Conservation (phyloP, 192 early-diverging fungal genomes). For the Dimargaris verticillata region DNA sequence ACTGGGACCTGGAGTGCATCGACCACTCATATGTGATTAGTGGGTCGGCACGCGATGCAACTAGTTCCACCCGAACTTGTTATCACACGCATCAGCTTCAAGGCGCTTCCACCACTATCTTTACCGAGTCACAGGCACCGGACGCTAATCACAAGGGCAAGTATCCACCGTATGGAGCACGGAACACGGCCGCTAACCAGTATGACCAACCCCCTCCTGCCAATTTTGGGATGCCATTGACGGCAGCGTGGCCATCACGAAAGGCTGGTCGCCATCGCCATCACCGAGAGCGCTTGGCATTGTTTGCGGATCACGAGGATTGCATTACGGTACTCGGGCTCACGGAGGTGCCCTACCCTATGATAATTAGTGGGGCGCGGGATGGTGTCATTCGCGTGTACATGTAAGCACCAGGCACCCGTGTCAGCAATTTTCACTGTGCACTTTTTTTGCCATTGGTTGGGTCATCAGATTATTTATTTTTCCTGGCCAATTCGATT, state of each 20-base stretch:
- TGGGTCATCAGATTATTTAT: too few relatives aligned
- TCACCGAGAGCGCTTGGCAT: background rate
- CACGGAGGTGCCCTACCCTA: slow-evolving; percentile 9
- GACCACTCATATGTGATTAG: slow-evolving; percentile 61
- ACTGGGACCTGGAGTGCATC: slow-evolving; percentile 52
- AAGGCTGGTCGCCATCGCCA: background rate
- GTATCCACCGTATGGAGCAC: background rate
- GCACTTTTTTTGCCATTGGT: too few relatives aligned
- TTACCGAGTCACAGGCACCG: background rate
- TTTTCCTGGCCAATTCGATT: too few relatives aligned
- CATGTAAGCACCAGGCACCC: background rate
- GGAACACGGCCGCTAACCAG: background rate
- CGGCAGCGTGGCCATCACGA: background rate
- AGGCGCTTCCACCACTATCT: background rate
- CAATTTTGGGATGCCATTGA: background rate
- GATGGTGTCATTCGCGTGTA: slow-evolving; percentile 7
- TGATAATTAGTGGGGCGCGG: slow-evolving; percentile 9
- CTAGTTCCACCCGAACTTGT: background rate
- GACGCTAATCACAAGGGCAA: background rate
- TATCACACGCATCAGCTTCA: background rate
- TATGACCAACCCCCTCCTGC: background rate
- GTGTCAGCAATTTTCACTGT: too few relatives aligned
- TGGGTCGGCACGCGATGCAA: slow-evolving; percentile 16
- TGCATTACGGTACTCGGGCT: slow-evolving; percentile 4
- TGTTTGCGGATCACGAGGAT: slow-evolving; percentile 6